Evolutionary conservation across 176 grass and related monocot genomes (phyloP).

Genomic region (Pharus latifolius): DNA sequence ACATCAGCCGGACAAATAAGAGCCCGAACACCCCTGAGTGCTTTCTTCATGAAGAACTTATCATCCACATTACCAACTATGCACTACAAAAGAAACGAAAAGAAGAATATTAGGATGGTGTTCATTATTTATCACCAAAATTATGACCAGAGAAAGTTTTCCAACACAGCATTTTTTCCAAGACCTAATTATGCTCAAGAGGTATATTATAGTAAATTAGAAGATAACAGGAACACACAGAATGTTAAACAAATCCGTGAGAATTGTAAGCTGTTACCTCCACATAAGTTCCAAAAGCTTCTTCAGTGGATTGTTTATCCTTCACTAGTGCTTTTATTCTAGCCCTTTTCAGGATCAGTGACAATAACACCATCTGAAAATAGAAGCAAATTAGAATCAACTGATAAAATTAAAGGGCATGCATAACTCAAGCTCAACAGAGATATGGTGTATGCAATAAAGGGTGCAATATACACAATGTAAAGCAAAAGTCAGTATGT

Average conservation of each 20-base stretch:
- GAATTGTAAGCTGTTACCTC: constrained; percentile 34
- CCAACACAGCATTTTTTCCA: neutral
- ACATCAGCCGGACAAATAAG: constrained; percentile 72
- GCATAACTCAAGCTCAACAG: neutral
- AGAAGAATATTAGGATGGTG: neutral
- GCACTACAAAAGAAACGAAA: constrained; percentile 28
- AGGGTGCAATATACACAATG: neutral
- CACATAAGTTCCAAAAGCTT: constrained; percentile 89
- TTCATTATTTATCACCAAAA: neutral
- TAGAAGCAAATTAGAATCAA: neutral
- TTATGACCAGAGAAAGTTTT: neutral
- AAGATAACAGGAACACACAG: neutral
- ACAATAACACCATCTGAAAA: constrained; percentile 79
- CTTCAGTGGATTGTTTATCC: constrained; percentile 63
- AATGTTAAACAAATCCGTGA: neutral
- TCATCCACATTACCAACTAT: constrained; percentile 63
- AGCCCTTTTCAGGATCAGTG: constrained; percentile 77
- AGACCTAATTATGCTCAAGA: neutral
- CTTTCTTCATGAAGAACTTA: constrained; percentile 61
- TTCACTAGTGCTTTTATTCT: constrained; percentile 92
- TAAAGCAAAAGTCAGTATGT: no score
- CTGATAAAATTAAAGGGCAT: neutral
- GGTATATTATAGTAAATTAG: neutral
- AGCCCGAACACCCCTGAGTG: constrained; percentile 58
- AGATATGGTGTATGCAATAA: neutral